Conservation (phyloP, 768 basidiomycete genomes). For the Hortiboletus campestris region DNA sequence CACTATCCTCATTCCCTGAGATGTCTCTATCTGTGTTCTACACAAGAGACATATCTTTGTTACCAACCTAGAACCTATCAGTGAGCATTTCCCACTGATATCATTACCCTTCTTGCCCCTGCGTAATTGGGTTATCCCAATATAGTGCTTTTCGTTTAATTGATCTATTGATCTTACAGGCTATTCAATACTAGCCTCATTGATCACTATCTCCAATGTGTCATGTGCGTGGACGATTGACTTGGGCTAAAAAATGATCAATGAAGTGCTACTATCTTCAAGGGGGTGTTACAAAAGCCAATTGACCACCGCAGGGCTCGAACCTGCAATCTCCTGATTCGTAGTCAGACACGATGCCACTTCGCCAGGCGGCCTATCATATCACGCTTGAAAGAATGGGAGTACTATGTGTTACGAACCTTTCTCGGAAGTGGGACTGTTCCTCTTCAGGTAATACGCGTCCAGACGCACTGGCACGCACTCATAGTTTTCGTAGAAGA, state of each 20-base stretch:
- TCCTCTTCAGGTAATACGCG: neutral
- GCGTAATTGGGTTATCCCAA: no score
- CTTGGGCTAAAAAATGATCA: neutral
- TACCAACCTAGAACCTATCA: no score
- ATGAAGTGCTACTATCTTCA: no score
- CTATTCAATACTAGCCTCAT: neutral
- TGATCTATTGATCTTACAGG: neutral
- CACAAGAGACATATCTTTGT: no score
- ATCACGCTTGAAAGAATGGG: neutral
- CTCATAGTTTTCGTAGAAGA: neutral
- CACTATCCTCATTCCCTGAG: no score
- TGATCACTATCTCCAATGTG: neutral
- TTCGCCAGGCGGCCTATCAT: conserved; percentile 75
- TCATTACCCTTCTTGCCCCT: no score
- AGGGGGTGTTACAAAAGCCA: neutral
- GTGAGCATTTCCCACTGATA: no score
- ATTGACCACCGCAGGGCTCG: conserved; percentile 85
- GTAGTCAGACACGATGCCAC: conserved; percentile 94
- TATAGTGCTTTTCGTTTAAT: no score
- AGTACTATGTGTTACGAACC: no score
- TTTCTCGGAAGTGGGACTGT: neutral
- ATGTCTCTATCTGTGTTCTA: no score
- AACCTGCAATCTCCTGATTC: conserved; percentile 95
- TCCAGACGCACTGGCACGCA: neutral
- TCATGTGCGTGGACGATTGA: neutral